phyloP scores from a whole-genome alignment of 305 asterid genomes.

The Plantago coronopus region DNA sequence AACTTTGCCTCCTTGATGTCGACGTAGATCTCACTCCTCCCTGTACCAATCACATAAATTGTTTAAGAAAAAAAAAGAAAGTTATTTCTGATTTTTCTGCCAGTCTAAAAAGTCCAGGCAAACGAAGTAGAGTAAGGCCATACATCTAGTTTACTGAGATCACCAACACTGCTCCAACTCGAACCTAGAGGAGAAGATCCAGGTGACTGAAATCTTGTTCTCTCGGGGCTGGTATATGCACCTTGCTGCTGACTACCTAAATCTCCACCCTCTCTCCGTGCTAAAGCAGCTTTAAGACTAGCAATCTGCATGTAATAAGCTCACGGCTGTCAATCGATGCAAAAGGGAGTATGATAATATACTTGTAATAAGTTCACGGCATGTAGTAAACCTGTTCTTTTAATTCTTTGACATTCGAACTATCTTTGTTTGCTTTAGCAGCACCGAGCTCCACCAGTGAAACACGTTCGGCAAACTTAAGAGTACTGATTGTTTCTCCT shows the following conservation, averaged over 20 bases:
- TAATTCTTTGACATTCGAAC: conserved; percentile 63
- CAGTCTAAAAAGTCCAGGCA: neutral
- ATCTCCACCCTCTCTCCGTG: conserved; percentile 61
- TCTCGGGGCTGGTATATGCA: conserved; percentile 54
- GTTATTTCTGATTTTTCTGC: neutral
- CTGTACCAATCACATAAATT: conserved; percentile 29
- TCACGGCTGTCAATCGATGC: too few species aligned
- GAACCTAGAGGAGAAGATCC: conserved; percentile 48
- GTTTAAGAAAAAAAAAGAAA: neutral
- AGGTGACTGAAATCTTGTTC: conserved; percentile 28
- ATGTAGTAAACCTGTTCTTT: conserved; percentile 66
- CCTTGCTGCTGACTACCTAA: conserved; percentile 24
- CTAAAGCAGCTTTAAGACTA: conserved; percentile 74
- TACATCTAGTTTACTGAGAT: conserved; percentile 51
- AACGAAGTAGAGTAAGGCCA: conserved; percentile 2
- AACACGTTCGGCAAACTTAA: conserved; percentile 92
- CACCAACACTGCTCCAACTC: conserved; percentile 44
- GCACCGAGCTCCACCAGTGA: conserved; percentile 86
- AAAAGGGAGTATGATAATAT: neutral
- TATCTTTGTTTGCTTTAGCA: conserved; percentile 70
- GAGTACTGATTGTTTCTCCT: conserved; percentile 87
- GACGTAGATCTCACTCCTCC: conserved; percentile 35
- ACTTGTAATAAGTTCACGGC: neutral
- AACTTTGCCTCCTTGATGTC: conserved; percentile 51
- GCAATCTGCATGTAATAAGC: conserved; percentile 50